Evolutionary conservation across 2,329 filamentous ascomycete genomes (phyloP), one percentile per base, ranked within the genome.

Genomic region (Monosporascus sp.): DNA sequence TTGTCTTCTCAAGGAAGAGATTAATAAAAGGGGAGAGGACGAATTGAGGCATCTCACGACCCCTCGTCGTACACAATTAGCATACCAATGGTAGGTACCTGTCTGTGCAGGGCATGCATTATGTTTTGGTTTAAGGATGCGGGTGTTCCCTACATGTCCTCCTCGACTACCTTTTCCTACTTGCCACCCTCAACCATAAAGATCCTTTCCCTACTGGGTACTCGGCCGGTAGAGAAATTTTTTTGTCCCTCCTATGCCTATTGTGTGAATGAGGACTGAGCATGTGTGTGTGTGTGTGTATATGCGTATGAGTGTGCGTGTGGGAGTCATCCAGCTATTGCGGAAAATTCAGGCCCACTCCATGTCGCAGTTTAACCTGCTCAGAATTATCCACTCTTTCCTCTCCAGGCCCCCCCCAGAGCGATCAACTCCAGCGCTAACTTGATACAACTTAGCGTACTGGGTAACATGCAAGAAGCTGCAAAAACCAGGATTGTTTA

Each of bases 391-490:
- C 51, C 56, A 55, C 52, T 56, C 40, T 37, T 45, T 49, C 60
- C 64, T 66, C 62, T 58, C 59, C 63, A 63, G 55, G 43, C 24
- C 43, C 43, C 24, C 20, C 43, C 24, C 20, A 43, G 43, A 31
- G 24, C 24, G 43, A 46, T 46, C 63, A 62, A 50, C 43, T 56
- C 50, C 43, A 58, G 59, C 63, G 62, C 64, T 66, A 66, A 56
- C 26, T 61, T 60, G 43, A 40, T 63, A 52, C 22, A 40, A 62
- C 37, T 55, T 66, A 65, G 64, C 58, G 51, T 35, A 35, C 11
- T 2, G 5, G 31, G 8, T 31, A 35, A 59, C 26, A 63, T 65
- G 61, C 58, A 50, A 63, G 59, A 58, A 35, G 55, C 55, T 62
- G 57, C 61, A 60, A 62, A 58, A 59, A 59, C 57, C 57, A 51